phyloP scores from a whole-genome alignment of 2,329 filamentous ascomycete genomes.

The Talaromyces islandicus region DNA sequence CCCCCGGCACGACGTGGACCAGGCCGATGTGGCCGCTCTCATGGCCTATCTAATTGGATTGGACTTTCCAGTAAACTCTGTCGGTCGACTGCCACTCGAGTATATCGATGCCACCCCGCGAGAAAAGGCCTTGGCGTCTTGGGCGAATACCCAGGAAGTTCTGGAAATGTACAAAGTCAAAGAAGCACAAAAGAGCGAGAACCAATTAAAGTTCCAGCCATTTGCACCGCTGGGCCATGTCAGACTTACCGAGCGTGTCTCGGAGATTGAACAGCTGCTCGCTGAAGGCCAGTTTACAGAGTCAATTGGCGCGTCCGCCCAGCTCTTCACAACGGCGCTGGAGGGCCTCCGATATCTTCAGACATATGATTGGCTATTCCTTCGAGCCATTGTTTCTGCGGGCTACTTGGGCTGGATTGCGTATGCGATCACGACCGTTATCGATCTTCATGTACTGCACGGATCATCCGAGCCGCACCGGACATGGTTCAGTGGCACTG shows the following conservation, averaged over 20 bases:
- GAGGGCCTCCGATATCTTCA: slow-evolving; percentile 88
- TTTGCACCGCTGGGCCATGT: slow-evolving; percentile 64
- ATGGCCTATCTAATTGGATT: slow-evolving; percentile 90
- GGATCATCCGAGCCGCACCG: slow-evolving; percentile 60
- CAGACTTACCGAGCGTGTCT: slow-evolving; percentile 60
- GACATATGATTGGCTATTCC: slow-evolving; percentile 97
- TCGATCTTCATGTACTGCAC: slow-evolving; percentile 81
- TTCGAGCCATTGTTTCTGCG: slow-evolving; percentile 78
- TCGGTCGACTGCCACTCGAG: slow-evolving; percentile 81
- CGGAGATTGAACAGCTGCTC: slow-evolving; percentile 64
- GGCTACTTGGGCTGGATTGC: slow-evolving; percentile 96
- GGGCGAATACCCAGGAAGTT: slow-evolving; percentile 80
- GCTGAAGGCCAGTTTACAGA: slow-evolving; percentile 60
- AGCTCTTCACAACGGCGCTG: slow-evolving; percentile 69
- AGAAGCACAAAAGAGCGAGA: slow-evolving; percentile 72
- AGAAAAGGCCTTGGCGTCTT: slow-evolving; percentile 75
- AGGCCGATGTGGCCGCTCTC: slow-evolving; percentile 88
- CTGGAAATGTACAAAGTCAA: slow-evolving; percentile 96
- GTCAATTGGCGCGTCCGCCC: slow-evolving; percentile 71
- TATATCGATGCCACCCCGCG: slow-evolving; percentile 67
- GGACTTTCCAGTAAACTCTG: slow-evolving; percentile 92
- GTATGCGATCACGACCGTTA: slow-evolving; percentile 80
- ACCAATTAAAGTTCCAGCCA: slow-evolving; percentile 69
- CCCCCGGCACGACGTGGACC: slow-evolving; percentile 81
- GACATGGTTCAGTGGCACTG: slow-evolving; percentile 51